Conservation (phyloP, 108 stramenopile genomes). For the Asterionellopsis glacialis region DNA sequence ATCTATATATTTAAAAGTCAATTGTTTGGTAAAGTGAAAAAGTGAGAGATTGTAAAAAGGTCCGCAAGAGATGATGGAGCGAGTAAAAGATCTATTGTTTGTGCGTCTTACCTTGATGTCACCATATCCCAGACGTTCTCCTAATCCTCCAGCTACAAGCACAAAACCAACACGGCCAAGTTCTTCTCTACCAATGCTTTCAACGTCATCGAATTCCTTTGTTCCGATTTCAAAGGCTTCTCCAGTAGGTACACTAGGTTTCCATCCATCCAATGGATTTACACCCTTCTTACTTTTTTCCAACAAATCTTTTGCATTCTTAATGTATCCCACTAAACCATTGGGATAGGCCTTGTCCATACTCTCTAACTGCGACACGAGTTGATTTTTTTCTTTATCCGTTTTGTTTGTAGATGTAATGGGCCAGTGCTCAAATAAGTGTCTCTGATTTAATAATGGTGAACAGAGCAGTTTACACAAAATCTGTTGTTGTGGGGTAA, state of each 20-base stretch:
- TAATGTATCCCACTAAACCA: slow-evolving; percentile 51
- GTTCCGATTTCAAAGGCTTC: slow-evolving; percentile 64
- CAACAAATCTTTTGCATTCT: slow-evolving; percentile 57
- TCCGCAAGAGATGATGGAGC: not conserved
- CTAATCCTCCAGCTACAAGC: slow-evolving; percentile 94
- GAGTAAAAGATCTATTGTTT: not conserved
- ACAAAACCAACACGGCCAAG: slow-evolving; percentile 78
- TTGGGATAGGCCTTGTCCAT: slow-evolving; percentile 57
- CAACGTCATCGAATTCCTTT: slow-evolving; percentile 45
- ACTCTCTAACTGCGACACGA: slow-evolving; percentile 52
- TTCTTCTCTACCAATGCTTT: slow-evolving; percentile 55
- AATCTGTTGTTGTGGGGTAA: slow-evolving; percentile 29
- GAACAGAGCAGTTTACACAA: slow-evolving; percentile 42
- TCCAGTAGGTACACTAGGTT: slow-evolving; percentile 82
- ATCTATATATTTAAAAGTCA: slow-evolving; percentile 44
- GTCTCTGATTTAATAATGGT: slow-evolving; percentile 41
- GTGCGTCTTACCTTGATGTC: slow-evolving; percentile 84
- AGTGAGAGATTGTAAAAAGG: not conserved
- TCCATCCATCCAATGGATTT: slow-evolving; percentile 95
- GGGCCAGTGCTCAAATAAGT: slow-evolving; percentile 51
- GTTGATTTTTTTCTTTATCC: slow-evolving; percentile 17
- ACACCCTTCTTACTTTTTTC: slow-evolving; percentile 65
- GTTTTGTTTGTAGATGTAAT: slow-evolving; percentile 9
- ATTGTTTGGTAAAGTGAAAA: not conserved
- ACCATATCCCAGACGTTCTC: slow-evolving; percentile 95